Conservation (phyloP, 257 asterid genomes). For the Coffea eugenioides region DNA sequence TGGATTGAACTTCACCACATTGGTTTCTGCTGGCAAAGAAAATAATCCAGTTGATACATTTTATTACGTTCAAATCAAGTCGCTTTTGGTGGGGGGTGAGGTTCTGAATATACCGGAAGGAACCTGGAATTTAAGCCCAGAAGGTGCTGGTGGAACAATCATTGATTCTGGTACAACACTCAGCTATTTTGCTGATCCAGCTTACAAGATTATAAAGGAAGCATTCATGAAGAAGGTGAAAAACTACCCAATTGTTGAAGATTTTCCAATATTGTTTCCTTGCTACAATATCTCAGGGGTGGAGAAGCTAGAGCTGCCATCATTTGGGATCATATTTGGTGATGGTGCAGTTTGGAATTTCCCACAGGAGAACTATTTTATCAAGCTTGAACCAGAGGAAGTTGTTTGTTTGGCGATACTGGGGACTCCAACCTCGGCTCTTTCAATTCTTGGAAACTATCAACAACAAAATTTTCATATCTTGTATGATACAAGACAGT, state of each 20-base stretch:
- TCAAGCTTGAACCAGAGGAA: constrained; percentile 66
- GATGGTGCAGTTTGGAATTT: constrained; percentile 94
- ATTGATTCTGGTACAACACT: constrained; percentile 89
- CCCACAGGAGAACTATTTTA: constrained; percentile 78
- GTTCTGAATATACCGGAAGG: constrained; percentile 57
- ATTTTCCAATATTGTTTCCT: constrained; percentile 71
- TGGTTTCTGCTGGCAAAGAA: constrained; percentile 48
- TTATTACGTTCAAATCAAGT: constrained; percentile 63
- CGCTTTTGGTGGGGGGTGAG: constrained; percentile 77
- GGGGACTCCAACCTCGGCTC: constrained; percentile 66
- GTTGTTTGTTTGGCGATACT: constrained; percentile 79
- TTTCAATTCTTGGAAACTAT: constrained; percentile 88
- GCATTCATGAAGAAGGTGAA: constrained; percentile 55
- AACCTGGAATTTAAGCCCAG: constrained; percentile 54
- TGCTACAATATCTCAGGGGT: constrained; percentile 79
- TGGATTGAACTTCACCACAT: constrained; percentile 59
- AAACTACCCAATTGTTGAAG: constrained; percentile 48
- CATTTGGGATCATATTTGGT: constrained; percentile 63
- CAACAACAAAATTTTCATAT: constrained; percentile 94
- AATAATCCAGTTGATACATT: constrained; percentile 64
- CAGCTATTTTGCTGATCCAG: constrained; percentile 78
- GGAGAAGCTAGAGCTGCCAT: constrained; percentile 46
- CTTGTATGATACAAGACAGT: constrained; percentile 59
- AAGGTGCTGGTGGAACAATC: constrained; percentile 76
- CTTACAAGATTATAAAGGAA: constrained; percentile 56